A percentile compares a stretch with the other conserved stretches of the same genome.
phyloP scores from a whole-genome alignment of 805 yeast genomes.

The Kodamaea leandrae region DNA sequence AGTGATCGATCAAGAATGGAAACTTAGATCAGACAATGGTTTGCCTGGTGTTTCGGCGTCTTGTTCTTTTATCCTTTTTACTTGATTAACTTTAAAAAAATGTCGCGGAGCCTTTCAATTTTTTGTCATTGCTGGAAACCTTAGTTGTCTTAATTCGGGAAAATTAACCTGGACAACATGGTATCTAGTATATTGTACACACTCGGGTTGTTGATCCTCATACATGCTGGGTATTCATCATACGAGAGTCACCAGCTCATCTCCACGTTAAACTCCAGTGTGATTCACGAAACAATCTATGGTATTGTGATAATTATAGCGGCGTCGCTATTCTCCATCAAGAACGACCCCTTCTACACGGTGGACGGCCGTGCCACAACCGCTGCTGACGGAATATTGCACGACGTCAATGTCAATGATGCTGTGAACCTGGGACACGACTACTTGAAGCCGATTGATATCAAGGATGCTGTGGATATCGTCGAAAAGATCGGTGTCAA shows the following conservation, averaged over 20 bases:
- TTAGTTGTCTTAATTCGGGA: no score
- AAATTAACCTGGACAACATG: constrained; percentile 1
- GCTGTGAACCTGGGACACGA: constrained; percentile 24
- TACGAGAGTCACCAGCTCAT: constrained; percentile 47
- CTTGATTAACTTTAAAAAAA: no score
- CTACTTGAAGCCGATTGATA: constrained; percentile 46
- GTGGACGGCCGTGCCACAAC: constrained; percentile 11
- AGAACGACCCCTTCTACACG: constrained; percentile 14
- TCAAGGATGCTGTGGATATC: constrained; percentile 45
- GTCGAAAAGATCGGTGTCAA: constrained; percentile 47
- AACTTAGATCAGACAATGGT: no score
- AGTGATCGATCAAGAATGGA: no score
- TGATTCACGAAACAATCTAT: constrained; percentile 48
- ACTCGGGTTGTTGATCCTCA: constrained; percentile 21
- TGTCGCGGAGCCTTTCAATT: no score
- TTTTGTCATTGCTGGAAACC: no score
- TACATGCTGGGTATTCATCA: constrained; percentile 55
- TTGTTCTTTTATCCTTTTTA: no score
- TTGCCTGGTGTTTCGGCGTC: no score
- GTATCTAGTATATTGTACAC: constrained; percentile 10
- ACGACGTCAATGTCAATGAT: constrained; percentile 10
- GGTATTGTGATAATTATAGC: constrained; percentile 45
- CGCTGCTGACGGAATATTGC: constrained; percentile 10
- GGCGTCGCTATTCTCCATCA: constrained; percentile 36
- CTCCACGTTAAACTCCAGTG: constrained; percentile 41